Percentiles rank a stretch among this genome's conserved stretches.
phyloP scores from a whole-genome alignment of 2,329 filamentous ascomycete genomes.

The Alternaria panax region DNA sequence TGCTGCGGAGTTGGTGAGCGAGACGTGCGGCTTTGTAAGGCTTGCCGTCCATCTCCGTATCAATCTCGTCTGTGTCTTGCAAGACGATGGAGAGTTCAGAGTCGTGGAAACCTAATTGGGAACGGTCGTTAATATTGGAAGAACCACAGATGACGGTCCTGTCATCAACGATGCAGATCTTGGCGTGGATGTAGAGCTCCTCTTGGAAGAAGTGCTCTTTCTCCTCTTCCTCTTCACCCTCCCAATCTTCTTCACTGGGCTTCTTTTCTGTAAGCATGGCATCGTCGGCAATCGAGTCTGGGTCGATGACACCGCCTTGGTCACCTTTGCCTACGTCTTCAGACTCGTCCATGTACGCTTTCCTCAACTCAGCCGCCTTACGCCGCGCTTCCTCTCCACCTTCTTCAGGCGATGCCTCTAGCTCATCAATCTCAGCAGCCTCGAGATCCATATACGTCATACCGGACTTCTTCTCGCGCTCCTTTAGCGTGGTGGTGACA shows the following conservation, averaged over 20 bases:
- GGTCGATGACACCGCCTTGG: slow-evolving; percentile 56
- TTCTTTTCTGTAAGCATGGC: slow-evolving; percentile 76
- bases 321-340: slow-evolving; percentile 50
- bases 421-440: slow-evolving; percentile 84
- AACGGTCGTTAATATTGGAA: slow-evolving; percentile 90
- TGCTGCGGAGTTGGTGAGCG: slow-evolving; percentile 79
- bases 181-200: slow-evolving; percentile 93
- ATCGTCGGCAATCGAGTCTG: slow-evolving; percentile 75
- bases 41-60: slow-evolving; percentile 79
- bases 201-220: slow-evolving; percentile 92
- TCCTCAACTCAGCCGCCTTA: slow-evolving; percentile 55
- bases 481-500: slow-evolving; percentile 74
- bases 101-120: slow-evolving; percentile 87
- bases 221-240: slow-evolving; percentile 75
- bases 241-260: slow-evolving; percentile 76
- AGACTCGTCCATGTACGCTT: slow-evolving; percentile 54
- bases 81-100: slow-evolving; percentile 90
- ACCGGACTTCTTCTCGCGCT: slow-evolving; percentile 81
- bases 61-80: slow-evolving; percentile 77
- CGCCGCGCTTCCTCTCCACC: slow-evolving; percentile 51
- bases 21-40: slow-evolving; percentile 81
- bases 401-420: slow-evolving; percentile 65
- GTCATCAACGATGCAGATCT: slow-evolving; percentile 89
- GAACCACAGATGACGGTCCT: slow-evolving; percentile 83
- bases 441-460: slow-evolving; percentile 87